phyloP scores from a whole-genome alignment of 257 asterid genomes.

The Solanum chiquidenum region DNA sequence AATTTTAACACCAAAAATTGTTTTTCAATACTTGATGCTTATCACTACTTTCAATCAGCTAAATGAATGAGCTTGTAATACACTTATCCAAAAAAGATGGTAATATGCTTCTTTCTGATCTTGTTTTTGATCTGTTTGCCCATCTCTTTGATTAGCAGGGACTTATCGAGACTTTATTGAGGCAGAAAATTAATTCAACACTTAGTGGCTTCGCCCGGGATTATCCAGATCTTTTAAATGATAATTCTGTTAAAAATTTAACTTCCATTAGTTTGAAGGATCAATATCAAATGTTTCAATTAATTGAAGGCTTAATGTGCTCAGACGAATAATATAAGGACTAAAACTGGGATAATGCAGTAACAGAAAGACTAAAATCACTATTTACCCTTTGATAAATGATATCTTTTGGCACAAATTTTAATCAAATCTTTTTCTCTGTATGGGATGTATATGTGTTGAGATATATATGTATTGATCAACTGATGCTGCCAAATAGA shows the following conservation, averaged over 20 bases:
- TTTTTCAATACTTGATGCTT: background rate
- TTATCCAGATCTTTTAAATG: background rate
- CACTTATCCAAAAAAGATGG: background rate
- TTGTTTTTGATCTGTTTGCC: background rate
- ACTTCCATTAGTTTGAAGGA: background rate
- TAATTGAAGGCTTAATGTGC: background rate
- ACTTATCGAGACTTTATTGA: background rate
- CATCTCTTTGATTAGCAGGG: background rate
- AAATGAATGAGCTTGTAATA: background rate
- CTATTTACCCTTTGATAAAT: background rate
- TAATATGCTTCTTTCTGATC: background rate
- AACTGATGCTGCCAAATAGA: background rate
- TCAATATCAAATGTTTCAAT: background rate
- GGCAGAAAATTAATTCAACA: background rate
- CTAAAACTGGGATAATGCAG: background rate
- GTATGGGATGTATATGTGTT: background rate
- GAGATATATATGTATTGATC: background rate
- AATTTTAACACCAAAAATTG: background rate
- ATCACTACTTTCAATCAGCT: background rate
- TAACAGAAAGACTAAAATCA: background rate
- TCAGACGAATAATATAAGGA: background rate
- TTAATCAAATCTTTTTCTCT: background rate
- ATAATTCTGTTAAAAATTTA: background rate
- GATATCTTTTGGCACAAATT: background rate
- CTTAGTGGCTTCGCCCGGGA: background rate